These are phyloP conservation scores for Annulohypoxylon truncatum DNA, from an alignment of 2,329 filamentous ascomycete species.

Conservation along the genomic window DNA sequence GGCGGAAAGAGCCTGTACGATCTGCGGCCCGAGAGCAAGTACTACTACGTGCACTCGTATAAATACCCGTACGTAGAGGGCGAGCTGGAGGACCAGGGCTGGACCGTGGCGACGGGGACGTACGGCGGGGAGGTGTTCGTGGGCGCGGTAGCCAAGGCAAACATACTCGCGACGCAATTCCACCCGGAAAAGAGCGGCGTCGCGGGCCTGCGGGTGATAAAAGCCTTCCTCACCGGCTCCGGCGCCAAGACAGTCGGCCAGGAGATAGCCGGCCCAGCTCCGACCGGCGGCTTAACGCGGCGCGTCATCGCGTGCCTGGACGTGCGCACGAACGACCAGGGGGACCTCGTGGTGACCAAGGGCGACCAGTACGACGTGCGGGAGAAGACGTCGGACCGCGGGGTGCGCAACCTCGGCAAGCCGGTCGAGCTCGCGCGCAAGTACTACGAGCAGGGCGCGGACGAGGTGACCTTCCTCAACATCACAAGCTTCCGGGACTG, in stretches of 20 bases:
- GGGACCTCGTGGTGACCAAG: constrained; percentile 97
- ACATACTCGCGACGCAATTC: constrained; percentile 93
- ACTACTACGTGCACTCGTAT: constrained; percentile 99
- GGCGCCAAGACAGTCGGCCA: constrained; percentile 64
- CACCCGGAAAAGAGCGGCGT: constrained; percentile 97
- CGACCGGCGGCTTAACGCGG: constrained; percentile 81
- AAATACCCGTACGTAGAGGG: constrained; percentile 80
- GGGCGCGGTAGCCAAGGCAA: constrained; percentile 86
- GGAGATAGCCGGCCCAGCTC: constrained; percentile 45
- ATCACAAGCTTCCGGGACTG: constrained; percentile 98
- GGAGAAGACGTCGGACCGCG: constrained; percentile 76
- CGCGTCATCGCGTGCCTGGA: constrained; percentile 96
- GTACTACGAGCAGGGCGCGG: constrained; percentile 96
- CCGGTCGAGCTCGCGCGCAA: constrained; percentile 92
- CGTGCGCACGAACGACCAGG: constrained; percentile 91
- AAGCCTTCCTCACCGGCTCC: constrained; percentile 84
- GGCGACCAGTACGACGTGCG: constrained; percentile 99
- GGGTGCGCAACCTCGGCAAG: constrained; percentile 94
- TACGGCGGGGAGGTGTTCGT: constrained; percentile 93
- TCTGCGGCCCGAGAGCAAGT: constrained; percentile 84
- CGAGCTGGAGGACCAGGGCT: constrained; percentile 82
- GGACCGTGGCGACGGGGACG: constrained; percentile 89
- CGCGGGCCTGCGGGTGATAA: constrained; percentile 84
- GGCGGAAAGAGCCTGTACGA: constrained; percentile 74
- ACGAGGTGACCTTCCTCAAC: constrained; percentile 97